Conservation (phyloP, 176 grass and related monocot species). For the Aegilops speltoides region DNA sequence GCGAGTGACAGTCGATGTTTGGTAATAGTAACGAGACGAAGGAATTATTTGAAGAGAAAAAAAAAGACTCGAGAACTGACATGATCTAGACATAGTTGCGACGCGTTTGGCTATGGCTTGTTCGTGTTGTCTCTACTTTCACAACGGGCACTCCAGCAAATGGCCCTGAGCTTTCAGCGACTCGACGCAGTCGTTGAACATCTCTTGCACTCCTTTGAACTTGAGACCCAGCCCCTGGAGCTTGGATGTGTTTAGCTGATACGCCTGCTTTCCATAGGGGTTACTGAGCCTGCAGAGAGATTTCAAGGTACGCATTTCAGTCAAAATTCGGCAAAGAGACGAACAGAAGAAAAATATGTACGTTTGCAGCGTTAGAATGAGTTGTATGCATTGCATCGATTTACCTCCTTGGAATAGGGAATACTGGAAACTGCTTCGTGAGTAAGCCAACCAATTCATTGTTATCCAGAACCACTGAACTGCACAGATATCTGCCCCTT, state of each 20-base stretch:
- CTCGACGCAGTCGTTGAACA: conserved; percentile 76
- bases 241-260: conserved; percentile 79
- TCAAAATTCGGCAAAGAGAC: not conserved
- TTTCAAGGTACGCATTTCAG: not conserved
- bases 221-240: conserved; percentile 66
- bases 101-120: not conserved
- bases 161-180: conserved; percentile 74
- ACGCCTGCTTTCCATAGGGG: conserved; percentile 50
- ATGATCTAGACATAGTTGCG: not conserved
- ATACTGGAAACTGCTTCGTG: conserved; percentile 60
- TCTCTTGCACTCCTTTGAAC: conserved; percentile 76
- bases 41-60: not conserved
- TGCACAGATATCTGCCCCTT: conserved; percentile 79
- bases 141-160: conserved; percentile 53
- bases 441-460: conserved; percentile 54
- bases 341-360: not conserved
- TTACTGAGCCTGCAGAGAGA: conserved; percentile 49
- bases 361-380: not conserved
- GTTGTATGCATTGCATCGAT: conserved; percentile 3
- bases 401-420: conserved; percentile 73
- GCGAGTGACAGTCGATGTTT: not conserved
- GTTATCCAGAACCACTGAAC: conserved; percentile 67
- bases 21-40: not conserved
- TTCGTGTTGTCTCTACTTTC: not conserved
- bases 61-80: not conserved